Evolutionary conservation across 352 stramenopile genomes (phyloP).

Genomic region (Globisporangium mamillatum): DNA sequence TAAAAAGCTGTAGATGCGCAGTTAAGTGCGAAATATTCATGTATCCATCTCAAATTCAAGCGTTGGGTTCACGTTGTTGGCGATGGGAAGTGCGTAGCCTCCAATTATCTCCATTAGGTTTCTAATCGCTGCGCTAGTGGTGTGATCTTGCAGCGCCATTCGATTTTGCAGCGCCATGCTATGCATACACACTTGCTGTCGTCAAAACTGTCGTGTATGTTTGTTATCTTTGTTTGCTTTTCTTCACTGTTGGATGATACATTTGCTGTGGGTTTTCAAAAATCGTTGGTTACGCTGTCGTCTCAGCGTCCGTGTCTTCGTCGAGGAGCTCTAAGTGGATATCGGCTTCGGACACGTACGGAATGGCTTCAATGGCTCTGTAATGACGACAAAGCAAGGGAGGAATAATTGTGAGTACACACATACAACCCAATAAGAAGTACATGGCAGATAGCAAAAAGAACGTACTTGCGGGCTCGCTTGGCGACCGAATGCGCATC

Average conservation of each 20-base stretch:
- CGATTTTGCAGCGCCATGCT: too few relatives aligned
- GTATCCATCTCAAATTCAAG: background rate
- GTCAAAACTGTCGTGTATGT: background rate
- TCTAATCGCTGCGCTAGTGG: background rate
- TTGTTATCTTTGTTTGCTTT: background rate
- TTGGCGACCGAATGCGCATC: constrained; percentile 73
- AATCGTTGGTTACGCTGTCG: background rate
- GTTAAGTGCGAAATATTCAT: background rate
- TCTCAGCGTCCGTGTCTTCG: constrained; percentile 35
- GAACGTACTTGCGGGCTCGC: constrained; percentile 56
- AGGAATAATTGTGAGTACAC: background rate
- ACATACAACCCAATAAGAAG: background rate
- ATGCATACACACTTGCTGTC: background rate
- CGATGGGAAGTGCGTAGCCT: background rate
- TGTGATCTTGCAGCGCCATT: too few relatives aligned
- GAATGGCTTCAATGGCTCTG: constrained; percentile 76
- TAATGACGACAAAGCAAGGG: background rate
- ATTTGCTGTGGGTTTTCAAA: background rate
- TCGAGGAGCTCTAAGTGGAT: constrained; percentile 83
- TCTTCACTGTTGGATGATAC: background rate
- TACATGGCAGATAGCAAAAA: background rate
- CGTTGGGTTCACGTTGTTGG: background rate
- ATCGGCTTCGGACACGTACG: constrained; percentile 76
- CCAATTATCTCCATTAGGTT: background rate
- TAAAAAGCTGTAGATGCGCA: background rate